These are phyloP conservation scores for Clonostachys rosea DNA, from an alignment of 2,329 filamentous ascomycete genomes.

Conservation along the genomic window DNA sequence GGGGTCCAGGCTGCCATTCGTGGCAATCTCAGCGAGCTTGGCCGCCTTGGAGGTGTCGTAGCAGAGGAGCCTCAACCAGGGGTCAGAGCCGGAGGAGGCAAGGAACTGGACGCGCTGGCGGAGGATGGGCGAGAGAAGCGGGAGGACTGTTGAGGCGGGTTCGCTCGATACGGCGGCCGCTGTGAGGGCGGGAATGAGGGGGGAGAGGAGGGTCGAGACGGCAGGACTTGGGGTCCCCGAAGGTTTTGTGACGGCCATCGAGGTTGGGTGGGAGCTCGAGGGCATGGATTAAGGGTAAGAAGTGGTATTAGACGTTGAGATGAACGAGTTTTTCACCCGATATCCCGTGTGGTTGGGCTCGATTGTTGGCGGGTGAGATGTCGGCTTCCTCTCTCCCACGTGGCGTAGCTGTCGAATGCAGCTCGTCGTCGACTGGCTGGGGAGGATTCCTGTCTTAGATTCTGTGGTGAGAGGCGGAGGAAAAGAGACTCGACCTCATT, in stretches of 20 bases:
- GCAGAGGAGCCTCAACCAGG: slow-evolving; percentile 70
- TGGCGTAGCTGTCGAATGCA: no score
- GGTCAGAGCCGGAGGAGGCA: slow-evolving; percentile 51
- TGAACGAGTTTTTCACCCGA: no score
- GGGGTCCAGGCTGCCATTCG: slow-evolving; percentile 64
- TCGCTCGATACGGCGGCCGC: slow-evolving; percentile 52
- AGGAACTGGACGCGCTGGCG: slow-evolving; percentile 64
- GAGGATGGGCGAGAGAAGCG: slow-evolving; percentile 60
- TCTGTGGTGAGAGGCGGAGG: no score
- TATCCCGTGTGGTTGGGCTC: no score
- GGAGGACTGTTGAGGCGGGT: slow-evolving; percentile 51
- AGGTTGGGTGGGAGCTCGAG: not conserved
- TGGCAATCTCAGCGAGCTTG: slow-evolving; percentile 56
- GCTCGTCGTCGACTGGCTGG: no score
- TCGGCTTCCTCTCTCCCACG: no score
- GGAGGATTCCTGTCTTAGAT: no score
- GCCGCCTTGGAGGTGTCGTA: slow-evolving; percentile 57
- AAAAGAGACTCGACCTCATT: no score
- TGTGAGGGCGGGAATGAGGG: slow-evolving; percentile 55
- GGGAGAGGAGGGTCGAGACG: slow-evolving; percentile 38
- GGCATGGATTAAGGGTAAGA: no score
- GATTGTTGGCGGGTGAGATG: no score
- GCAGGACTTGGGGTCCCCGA: slow-evolving; percentile 9
- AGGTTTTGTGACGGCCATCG: slow-evolving; percentile 16
- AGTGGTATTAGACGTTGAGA: no score